Base-by-base conservation (phyloP, 495 filamentous ascomycete species). In the Cairneyella variabilis region DNA sequence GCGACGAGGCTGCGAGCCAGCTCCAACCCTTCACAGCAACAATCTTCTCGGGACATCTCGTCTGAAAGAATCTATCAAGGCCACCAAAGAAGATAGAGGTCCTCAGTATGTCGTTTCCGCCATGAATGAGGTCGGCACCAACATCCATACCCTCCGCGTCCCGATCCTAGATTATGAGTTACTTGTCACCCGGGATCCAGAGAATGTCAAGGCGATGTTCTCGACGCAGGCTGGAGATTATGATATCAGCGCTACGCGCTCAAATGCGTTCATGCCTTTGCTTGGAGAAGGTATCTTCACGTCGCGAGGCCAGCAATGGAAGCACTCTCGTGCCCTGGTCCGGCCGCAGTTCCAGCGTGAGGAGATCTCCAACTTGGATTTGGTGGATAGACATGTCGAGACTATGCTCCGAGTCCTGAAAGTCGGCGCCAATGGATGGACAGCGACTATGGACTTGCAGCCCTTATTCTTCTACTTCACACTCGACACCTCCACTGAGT, bases 151-250 rank as follows among this genome's bases (percentile, higher is more conserved):
- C 0, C 28, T 61, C 7, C 48, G 56, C 16, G 58, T 66, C 23
- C 57, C 69, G 8, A 62, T 65, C 26, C 61, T 65, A 34, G 63
- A 61, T 37, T 66, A 67, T 57, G 61, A 70, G 40, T 51, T 59
- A 7, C 43, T 59, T 1, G 40, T 54, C 1, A 59, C 56, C 20
- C 12, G 49, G 5, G 56, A 59, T 18, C 45, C 45, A 10, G 51
- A 74, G 58, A 87, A 86, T 50, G 65, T 86, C 34, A 81, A 85
- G 52, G 63, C 75, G 1, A 72, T 89, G 3, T 72, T 89, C 1
- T 73, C 77, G 2, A 74, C 73, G 6, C 70, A 80, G 4, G 85
- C 85, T 60, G 65, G 76, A 17, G 79, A 86, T 56, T 90, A 77
- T 40, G 64, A 60, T 30, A 32, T 65, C 38, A 52, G 54, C 38